Conservation (phyloP, 495 filamentous ascomycete species). For the Elasticomyces elasticus region DNA sequence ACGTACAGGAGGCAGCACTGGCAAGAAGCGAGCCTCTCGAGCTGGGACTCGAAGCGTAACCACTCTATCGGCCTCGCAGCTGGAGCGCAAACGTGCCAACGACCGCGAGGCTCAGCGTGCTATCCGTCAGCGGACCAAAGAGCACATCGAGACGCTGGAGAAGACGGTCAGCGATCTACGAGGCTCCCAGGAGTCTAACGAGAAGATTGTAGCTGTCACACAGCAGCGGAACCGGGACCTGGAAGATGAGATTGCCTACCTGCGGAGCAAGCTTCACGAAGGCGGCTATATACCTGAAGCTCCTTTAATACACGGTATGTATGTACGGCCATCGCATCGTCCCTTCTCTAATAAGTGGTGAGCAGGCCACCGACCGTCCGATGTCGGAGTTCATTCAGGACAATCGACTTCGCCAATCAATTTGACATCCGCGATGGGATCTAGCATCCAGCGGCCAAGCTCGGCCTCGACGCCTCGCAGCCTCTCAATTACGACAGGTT, state of each 20-base stretch:
- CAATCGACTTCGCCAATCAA: conserved; percentile 4
- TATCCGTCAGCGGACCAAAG: conserved; percentile 72
- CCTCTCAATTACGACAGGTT: conserved; percentile 6
- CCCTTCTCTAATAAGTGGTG: not conserved
- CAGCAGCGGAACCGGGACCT: conserved; percentile 45
- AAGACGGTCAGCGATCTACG: conserved; percentile 54
- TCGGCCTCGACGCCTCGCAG: conserved; percentile 14
- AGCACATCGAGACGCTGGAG: conserved; percentile 70
- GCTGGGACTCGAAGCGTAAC: conserved; percentile 52
- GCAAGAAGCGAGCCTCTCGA: conserved; percentile 37
- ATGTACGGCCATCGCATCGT: not conserved
- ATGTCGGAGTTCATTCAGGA: not conserved
- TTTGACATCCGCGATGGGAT: not conserved
- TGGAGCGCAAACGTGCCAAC: conserved; percentile 71
- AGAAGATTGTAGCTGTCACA: conserved; percentile 35
- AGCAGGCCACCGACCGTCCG: not conserved
- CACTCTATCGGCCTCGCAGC: conserved; percentile 47
- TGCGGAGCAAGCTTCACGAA: conserved; percentile 28
- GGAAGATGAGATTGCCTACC: conserved; percentile 40
- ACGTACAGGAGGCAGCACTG: conserved; percentile 5
- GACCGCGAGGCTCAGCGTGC: conserved; percentile 82
- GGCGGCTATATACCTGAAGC: conserved; percentile 17
- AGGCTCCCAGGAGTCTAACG: conserved; percentile 36
- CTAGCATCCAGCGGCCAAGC: conserved; percentile 10
- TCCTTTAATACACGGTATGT: conserved; percentile 4